Evolutionary conservation across 2,329 filamentous ascomycete genomes (phyloP).

Genomic region (Cercospora citrullina): DNA sequence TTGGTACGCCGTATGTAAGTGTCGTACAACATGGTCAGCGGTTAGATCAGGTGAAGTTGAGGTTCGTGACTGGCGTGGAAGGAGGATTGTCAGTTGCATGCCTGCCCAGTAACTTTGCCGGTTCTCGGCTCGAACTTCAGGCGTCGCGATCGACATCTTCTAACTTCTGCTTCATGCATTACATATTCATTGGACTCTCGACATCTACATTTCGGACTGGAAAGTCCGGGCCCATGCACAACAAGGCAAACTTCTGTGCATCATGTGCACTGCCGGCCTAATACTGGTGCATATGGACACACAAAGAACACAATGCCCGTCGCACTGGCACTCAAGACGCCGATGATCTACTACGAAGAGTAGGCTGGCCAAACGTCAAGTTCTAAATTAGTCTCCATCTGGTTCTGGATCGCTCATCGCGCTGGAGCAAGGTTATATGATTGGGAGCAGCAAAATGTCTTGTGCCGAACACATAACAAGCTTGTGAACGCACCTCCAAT

Average conservation of each 20-base stretch:
- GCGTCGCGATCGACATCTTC: background rate
- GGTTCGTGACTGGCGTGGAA: background rate
- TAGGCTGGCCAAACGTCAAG: background rate
- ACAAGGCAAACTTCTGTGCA: background rate
- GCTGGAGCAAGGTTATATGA: background rate
- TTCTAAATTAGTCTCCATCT: background rate
- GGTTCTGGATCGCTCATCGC: background rate
- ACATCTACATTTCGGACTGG: background rate
- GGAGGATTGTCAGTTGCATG: background rate
- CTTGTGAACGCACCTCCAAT: background rate
- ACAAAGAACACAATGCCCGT: background rate
- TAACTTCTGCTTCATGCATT: background rate
- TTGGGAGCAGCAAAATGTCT: no score
- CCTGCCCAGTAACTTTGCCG: background rate
- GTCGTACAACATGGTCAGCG: conserved; percentile 13
- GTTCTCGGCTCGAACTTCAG: background rate
- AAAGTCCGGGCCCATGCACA: background rate
- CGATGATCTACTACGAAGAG: background rate
- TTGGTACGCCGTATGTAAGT: conserved; percentile 7
- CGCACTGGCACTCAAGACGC: background rate
- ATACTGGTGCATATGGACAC: background rate
- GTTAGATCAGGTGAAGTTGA: conserved; percentile 14
- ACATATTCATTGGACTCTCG: background rate
- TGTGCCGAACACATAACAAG: background rate
- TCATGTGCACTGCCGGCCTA: background rate